Evolutionary conservation across 768 basidiomycete species (phyloP).

Genomic region (Suillus lakei): DNA sequence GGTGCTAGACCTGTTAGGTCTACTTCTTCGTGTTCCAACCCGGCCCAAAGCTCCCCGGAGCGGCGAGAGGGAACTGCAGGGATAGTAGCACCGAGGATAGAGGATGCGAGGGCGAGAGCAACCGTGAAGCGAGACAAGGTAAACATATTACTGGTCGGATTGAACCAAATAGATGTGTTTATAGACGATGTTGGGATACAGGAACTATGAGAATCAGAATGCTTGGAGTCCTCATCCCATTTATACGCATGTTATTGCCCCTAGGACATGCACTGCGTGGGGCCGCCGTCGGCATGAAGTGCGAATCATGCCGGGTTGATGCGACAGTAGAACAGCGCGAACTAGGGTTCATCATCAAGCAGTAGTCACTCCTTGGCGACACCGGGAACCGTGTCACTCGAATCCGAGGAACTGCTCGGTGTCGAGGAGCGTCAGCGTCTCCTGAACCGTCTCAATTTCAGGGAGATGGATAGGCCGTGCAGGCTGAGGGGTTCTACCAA

Average conservation of each 20-base stretch:
- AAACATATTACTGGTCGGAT: neutral
- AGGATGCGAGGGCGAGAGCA: neutral
- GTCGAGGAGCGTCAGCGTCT: neutral
- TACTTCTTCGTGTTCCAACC: neutral
- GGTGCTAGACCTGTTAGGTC: no score
- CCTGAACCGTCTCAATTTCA: neutral
- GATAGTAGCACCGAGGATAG: neutral
- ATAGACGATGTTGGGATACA: neutral
- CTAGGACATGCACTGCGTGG: neutral
- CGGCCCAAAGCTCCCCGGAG: neutral
- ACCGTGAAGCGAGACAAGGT: neutral
- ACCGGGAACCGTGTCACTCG: neutral
- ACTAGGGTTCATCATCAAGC: neutral
- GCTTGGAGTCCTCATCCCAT: neutral
- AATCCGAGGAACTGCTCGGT: neutral
- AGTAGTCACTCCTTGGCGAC: neutral
- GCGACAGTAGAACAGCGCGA: neutral
- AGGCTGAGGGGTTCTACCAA: neutral
- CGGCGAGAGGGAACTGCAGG: neutral
- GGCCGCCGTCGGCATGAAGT: neutral
- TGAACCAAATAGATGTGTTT: neutral
- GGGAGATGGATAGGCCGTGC: neutral
- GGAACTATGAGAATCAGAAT: neutral
- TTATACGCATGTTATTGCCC: neutral
- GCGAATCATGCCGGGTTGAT: neutral